Base-by-base conservation (phyloP, 805 yeast species). In the Scheffersomyces stipitis region DNA sequence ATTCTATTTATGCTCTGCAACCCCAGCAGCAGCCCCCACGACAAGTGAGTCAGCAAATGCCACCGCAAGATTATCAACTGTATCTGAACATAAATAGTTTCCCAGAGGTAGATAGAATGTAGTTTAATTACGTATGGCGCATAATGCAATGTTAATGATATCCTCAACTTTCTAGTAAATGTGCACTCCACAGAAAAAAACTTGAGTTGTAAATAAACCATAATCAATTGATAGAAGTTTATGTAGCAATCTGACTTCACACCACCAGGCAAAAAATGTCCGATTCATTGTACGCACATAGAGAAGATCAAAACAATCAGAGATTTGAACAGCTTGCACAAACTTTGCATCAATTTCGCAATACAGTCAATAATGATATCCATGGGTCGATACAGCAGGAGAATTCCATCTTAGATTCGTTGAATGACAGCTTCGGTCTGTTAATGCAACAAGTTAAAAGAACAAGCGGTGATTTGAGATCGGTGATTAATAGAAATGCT, bases 261-360 rank as follows among this genome's bases (percentile, higher is more conserved):
- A 26, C 27, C 15, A 23, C 33, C 20, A 17, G 15, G 12, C 15
- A 26, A 8, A 34, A 40, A 41, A 37, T 41, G 41, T 27, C 39
- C 13, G 62, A 59, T 32, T 45, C 52, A 28, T 44, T 67, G 28
- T 69, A 69, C 49, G 52, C 69, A 29, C 66, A 63, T 36, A 52
- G 75, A 44, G 75, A 69, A 44, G 60, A 63, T 28, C 69, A 65
- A 36, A 69, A 69, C 45, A 65, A 68, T 45, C 67, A 66, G 43
- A 42, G 67, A 36, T 68, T 69, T 41, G 73, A 69, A 36, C 67
- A 62, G 38, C 56, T 69, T 22, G 73, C 75, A 0, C 67, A 52
- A 38, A 69, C 74, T 0, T 51, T 69, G 26, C 64, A 65, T 36
- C 71, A 64, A 39, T 69, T 69, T 41, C 56, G 75, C 22, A 65